A percentile compares a stretch with the other conserved stretches of the same genome.
Evolutionary conservation across 352 stramenopile genomes (phyloP).

Genomic region (Phytopythium litorale): DNA sequence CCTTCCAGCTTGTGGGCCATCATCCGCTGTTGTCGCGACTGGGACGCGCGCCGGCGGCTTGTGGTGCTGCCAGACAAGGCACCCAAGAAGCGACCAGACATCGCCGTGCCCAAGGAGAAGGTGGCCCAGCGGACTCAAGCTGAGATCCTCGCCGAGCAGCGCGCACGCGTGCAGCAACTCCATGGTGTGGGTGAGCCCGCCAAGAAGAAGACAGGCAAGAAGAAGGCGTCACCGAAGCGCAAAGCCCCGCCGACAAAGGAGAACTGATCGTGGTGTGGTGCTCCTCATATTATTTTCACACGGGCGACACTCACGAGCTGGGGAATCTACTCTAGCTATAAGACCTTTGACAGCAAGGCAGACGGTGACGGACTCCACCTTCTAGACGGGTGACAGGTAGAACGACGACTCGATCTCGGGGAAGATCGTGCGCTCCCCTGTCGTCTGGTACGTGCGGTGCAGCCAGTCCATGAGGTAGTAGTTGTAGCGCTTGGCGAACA

Average conservation of each 20-base stretch:
- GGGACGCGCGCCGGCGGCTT: conserved; percentile 39
- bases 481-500: conserved; percentile 35
- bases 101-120: conserved; percentile 59
- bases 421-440: conserved; percentile 25
- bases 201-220: conserved; percentile 50
- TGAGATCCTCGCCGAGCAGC: conserved; percentile 74
- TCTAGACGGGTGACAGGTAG: conserved; percentile 26
- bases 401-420: conserved; percentile 35
- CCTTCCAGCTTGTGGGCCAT: conserved; percentile 59
- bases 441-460: conserved; percentile 31
- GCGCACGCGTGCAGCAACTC: conserved; percentile 56
- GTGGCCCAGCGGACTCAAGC: conserved; percentile 61
- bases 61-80: conserved; percentile 65
- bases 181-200: conserved; percentile 47
- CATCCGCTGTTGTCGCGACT: conserved; percentile 71
- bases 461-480: conserved; percentile 41
- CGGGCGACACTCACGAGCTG: not conserved
- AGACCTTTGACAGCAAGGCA: not conserved
- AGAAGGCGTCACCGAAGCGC: conserved; percentile 54
- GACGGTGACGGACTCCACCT: not conserved
- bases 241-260: conserved; percentile 58
- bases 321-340: not conserved
- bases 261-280: conserved; percentile 7
- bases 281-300: not conserved
- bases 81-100: conserved; percentile 74